These are phyloP conservation scores for Seminavis robusta DNA, from an alignment of 108 stramenopile species.

Conservation along the genomic window DNA sequence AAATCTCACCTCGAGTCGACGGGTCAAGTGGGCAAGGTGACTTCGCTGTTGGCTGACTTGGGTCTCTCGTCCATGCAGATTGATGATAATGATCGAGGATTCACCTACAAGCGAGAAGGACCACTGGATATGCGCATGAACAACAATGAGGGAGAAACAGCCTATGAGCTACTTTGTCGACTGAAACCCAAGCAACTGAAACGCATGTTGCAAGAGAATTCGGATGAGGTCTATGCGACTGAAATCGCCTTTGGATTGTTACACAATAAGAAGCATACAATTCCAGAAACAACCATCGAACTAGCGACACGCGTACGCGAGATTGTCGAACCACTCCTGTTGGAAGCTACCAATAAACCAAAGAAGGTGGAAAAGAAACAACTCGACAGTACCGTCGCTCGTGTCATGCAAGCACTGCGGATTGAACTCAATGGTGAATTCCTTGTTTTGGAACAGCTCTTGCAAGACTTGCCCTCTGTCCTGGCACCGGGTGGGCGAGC, in stretches of 20 bases:
- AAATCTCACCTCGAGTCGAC: slow-evolving; percentile 7
- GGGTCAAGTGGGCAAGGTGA: slow-evolving; percentile 13
- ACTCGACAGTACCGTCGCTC: slow-evolving; percentile 7
- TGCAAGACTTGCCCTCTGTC: slow-evolving; percentile 7
- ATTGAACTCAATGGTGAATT: slow-evolving; percentile 44
- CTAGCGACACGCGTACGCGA: no score
- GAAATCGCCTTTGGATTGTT: slow-evolving; percentile 1
- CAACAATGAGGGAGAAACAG: slow-evolving; percentile 3
- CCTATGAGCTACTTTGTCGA: slow-evolving; percentile 3
- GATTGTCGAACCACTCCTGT: no score
- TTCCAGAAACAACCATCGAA: slow-evolving; percentile 7
- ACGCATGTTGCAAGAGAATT: slow-evolving; percentile 1
- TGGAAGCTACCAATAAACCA: neutral
- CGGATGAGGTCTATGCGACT: slow-evolving; percentile 5
- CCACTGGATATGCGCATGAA: slow-evolving; percentile 50
- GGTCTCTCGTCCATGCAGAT: slow-evolving; percentile 48
- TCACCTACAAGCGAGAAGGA: slow-evolving; percentile 33
- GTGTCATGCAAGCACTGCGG: slow-evolving; percentile 42
- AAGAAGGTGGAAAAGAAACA: neutral
- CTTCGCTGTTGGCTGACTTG: slow-evolving; percentile 34
- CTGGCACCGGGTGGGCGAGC: slow-evolving; percentile 25
- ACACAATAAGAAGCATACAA: neutral
- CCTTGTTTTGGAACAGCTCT: slow-evolving; percentile 11
- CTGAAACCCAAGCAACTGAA: neutral
- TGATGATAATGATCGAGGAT: slow-evolving; percentile 28